Percentiles rank a stretch among this genome's conserved stretches.
phyloP scores from a whole-genome alignment of 2,329 filamentous ascomycete species.

The Colletotrichum sidae region DNA sequence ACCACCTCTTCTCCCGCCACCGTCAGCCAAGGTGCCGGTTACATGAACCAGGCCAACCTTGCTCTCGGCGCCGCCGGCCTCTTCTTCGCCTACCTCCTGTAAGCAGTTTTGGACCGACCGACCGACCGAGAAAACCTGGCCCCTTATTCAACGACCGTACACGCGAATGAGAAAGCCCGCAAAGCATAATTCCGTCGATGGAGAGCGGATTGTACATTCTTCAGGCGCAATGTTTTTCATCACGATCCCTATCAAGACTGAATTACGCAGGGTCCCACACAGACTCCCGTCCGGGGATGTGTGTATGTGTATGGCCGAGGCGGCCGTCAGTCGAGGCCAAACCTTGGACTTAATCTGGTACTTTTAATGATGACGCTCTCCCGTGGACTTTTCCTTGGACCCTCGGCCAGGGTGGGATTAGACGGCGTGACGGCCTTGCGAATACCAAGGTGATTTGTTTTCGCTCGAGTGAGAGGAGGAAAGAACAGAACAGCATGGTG shows the following conservation, averaged over 20 bases:
- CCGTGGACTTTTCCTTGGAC: constrained; percentile 6
- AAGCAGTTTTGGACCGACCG: constrained; percentile 20
- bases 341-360: constrained; percentile 21
- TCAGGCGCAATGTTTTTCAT: constrained; percentile 2
- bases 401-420: constrained; percentile 5
- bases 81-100: constrained; percentile 38
- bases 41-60: constrained; percentile 38
- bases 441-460: constrained; percentile 13
- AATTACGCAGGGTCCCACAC: constrained; percentile 3
- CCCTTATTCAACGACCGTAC: constrained; percentile 26
- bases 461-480: constrained; percentile 8
- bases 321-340: constrained; percentile 22
- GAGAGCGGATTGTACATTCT: constrained; percentile 36
- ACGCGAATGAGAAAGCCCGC: constrained; percentile 22
- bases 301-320: too few species aligned
- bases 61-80: constrained; percentile 37
- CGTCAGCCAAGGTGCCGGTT: constrained; percentile 32
- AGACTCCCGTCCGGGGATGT: too few species aligned
- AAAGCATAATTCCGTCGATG: constrained; percentile 33
- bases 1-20: constrained; percentile 21
- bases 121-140: not conserved
- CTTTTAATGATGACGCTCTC: constrained; percentile 34
- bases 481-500: not conserved
- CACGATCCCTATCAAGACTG: constrained; percentile 32
- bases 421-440: constrained; percentile 22